These are phyloP conservation scores for Triangularia verruculosa DNA, from an alignment of 2,329 filamentous ascomycete genomes.

Conservation along the genomic window DNA sequence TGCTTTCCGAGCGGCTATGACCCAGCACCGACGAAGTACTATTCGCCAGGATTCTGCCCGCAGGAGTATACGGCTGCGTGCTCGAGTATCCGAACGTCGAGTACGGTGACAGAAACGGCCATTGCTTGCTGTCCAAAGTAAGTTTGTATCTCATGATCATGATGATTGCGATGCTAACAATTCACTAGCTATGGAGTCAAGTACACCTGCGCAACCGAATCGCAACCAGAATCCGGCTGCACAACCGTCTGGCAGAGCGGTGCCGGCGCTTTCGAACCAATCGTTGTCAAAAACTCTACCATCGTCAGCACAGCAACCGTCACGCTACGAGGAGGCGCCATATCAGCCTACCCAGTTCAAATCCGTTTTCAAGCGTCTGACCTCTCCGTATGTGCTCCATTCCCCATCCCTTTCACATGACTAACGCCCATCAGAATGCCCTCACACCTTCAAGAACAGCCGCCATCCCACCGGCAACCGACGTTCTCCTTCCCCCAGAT, in stretches of 20 bases:
- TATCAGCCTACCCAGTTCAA: conserved; percentile 26
- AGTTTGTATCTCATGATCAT: conserved; percentile 4
- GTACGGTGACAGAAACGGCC: conserved; percentile 28
- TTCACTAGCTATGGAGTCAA: conserved; percentile 10
- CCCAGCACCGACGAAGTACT: conserved; percentile 27
- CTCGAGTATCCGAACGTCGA: conserved; percentile 21
- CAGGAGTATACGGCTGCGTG: conserved; percentile 31
- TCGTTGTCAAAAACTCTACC: conserved; percentile 22
- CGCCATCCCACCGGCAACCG: conserved; percentile 9
- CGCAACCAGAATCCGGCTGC: conserved; percentile 23
- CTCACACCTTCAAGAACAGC: not conserved
- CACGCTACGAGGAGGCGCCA: conserved; percentile 18
- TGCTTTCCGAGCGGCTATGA: conserved; percentile 30
- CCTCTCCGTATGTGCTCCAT: conserved; percentile 1
- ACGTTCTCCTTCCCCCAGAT: conserved; percentile 12
- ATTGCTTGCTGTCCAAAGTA: conserved; percentile 31
- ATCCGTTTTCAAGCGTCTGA: conserved; percentile 25
- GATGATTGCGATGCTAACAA: not conserved
- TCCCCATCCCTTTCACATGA: conserved; percentile 6
- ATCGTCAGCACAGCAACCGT: conserved; percentile 13
- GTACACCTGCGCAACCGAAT: conserved; percentile 25
- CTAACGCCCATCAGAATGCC: not conserved
- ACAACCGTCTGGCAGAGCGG: conserved; percentile 24
- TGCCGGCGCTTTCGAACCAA: conserved; percentile 22
- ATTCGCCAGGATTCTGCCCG: conserved; percentile 30